Evolutionary conservation across 1,284 basidiomycete species (phyloP), one percentile per base, ranked within the genome.

Genomic region (Heterobasidion parviporum): DNA sequence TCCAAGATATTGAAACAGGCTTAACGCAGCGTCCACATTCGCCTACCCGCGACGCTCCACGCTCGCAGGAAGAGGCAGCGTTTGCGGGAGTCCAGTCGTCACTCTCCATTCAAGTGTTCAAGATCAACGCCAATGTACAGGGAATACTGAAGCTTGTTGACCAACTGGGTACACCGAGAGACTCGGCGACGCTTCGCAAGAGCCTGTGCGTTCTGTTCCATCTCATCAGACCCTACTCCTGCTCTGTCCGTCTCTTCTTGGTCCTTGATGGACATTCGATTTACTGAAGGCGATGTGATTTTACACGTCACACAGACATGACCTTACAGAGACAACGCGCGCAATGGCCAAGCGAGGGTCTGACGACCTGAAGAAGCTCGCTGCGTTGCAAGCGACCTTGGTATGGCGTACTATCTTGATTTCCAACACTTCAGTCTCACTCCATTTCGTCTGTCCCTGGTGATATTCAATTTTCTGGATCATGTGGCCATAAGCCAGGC

Each of bases 91-190:
- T 98, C 16, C 92, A 97, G 65, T 87, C 87, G 32, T 89, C 89
- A 16, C 78, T 99, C 53, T 92, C 93, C 1, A 80, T 98, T 15
- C 96, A 98, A 70, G 90, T 98, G 59, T 98, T 99, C 86, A 98
- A 98, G 81, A 94, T 99, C 76, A 96, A 97, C 67, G 84, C 91
- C 59, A 99, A 99, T 72, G 94, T 98, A 6, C 90, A 95, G 64
- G 95, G 92, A 12, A 96, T 99, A 54, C 74, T 94, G 66, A 92
- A 93, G 68, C 79, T 96, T 20, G 89, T 99, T 10, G 92, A 97
- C 65, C 89, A 96, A 69, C 79, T 98, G 3, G 94, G 94, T 5
- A 91, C 87, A 0, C 74, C 74, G 20, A 83, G 84, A 63, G 94
- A 97, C 67, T 90, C 84, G 57, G 76, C 83, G 32, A 69, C 76